These are phyloP conservation scores for Malassezia sp. DNA, from an alignment of 1,284 basidiomycete genomes.

Conservation along the genomic window DNA sequence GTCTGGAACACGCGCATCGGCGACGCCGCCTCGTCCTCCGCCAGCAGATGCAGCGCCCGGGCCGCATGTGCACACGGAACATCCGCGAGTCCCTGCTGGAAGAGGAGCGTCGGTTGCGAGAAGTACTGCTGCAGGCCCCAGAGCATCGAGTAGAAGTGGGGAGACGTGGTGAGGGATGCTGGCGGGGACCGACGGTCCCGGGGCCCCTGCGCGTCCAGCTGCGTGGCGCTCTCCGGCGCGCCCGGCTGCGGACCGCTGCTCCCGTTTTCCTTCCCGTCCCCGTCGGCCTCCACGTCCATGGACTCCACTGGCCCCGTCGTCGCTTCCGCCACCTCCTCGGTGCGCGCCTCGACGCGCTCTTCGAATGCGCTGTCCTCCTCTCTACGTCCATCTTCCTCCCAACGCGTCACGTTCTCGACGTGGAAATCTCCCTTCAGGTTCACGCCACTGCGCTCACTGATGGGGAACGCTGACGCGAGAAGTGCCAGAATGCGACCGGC, in stretches of 20 bases:
- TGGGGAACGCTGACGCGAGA: slow-evolving; percentile 68
- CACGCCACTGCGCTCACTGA: slow-evolving; percentile 78
- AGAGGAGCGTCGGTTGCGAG: slow-evolving; percentile 28
- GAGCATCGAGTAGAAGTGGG: slow-evolving; percentile 34
- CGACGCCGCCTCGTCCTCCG: neutral
- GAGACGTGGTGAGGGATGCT: slow-evolving; percentile 13
- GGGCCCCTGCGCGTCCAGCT: neutral
- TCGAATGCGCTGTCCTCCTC: slow-evolving; percentile 18
- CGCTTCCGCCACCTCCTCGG: slow-evolving; percentile 4
- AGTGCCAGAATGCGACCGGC: slow-evolving; percentile 78
- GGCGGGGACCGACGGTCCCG: too few species aligned
- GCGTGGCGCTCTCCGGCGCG: slow-evolving; percentile 11
- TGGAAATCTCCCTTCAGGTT: slow-evolving; percentile 67
- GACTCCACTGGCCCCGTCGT: too few species aligned
- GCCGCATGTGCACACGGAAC: neutral
- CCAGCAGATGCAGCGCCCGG: neutral
- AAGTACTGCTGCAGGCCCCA: slow-evolving; percentile 40
- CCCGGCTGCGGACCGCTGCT: too few species aligned
- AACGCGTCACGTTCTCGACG: slow-evolving; percentile 54
- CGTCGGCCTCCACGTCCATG: slow-evolving; percentile 15
- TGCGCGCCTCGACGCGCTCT: neutral
- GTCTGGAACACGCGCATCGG: slow-evolving; percentile 10
- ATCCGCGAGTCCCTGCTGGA: neutral
- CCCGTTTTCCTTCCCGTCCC: slow-evolving; percentile 23
- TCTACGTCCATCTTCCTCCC: too few species aligned